These are phyloP conservation scores for Ophiocordyceps camponoti-rufipedis DNA, from an alignment of 2,329 filamentous ascomycete genomes.

Conservation along the genomic window DNA sequence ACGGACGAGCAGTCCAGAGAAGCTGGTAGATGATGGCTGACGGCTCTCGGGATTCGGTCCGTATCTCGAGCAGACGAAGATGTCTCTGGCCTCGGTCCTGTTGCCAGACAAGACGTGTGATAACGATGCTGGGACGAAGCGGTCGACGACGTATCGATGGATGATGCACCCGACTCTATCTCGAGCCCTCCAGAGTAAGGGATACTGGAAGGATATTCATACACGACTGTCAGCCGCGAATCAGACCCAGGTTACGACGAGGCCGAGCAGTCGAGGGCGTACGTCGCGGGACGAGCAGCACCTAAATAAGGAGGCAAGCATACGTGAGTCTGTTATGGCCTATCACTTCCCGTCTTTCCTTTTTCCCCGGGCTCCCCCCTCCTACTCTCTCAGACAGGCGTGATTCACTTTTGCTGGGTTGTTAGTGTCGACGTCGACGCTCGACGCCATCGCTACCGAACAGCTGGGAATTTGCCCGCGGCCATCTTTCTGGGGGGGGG, in stretches of 20 bases:
- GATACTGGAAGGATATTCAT: not conserved
- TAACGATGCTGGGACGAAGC: not conserved
- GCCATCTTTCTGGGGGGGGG: not conserved
- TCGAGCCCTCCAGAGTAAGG: not conserved
- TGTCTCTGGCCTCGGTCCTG: not conserved
- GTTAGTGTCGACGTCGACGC: not conserved
- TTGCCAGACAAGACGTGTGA: not conserved
- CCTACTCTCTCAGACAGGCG: constrained; percentile 3
- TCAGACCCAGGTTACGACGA: not conserved
- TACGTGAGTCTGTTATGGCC: not conserved
- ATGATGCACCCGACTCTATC: not conserved
- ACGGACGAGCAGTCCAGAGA: too few species aligned
- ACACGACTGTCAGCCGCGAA: not conserved
- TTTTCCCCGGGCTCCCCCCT: constrained; percentile 1
- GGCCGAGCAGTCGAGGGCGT: not conserved
- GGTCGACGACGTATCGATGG: not conserved
- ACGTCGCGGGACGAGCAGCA: not conserved
- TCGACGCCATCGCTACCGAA: not conserved
- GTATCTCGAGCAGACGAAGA: not conserved
- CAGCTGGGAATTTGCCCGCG: not conserved
- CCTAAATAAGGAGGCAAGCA: constrained; percentile 1
- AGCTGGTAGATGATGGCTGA: too few species aligned
- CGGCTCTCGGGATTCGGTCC: too few species aligned
- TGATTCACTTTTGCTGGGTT: constrained; percentile 3
- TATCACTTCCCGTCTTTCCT: constrained; percentile 3